Conservation (phyloP, 805 yeast genomes). For the Candida namnaoensis region DNA sequence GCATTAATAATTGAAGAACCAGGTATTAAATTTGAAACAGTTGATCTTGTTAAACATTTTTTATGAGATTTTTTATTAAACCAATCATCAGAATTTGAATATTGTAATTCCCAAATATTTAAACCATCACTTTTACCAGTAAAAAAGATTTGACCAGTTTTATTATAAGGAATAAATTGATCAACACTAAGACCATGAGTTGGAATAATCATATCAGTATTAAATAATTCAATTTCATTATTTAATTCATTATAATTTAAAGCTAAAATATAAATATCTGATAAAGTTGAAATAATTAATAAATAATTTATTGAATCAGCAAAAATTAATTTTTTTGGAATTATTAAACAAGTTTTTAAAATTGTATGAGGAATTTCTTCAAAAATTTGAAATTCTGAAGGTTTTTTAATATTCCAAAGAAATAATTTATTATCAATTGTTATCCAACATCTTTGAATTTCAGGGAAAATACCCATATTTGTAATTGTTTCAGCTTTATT, state of each 20-base stretch:
- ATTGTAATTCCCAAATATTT: slow-evolving; percentile 82
- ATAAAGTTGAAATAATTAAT: slow-evolving; percentile 71
- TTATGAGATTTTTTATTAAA: slow-evolving; percentile 77
- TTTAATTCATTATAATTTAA: slow-evolving; percentile 40
- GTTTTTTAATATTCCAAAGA: slow-evolving; percentile 70
- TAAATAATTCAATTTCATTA: slow-evolving; percentile 57
- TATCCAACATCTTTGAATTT: slow-evolving; percentile 79
- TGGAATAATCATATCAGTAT: slow-evolving; percentile 76
- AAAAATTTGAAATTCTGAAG: slow-evolving; percentile 65
- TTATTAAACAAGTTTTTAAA: slow-evolving; percentile 64
- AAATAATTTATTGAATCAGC: slow-evolving; percentile 68
- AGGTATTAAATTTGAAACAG: slow-evolving; percentile 40
- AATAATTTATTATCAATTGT: slow-evolving; percentile 72
- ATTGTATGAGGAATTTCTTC: slow-evolving; percentile 79
- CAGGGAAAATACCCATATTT: slow-evolving; percentile 78
- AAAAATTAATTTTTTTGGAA: slow-evolving; percentile 76
- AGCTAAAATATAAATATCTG: slow-evolving; percentile 70
- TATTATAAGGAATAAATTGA: slow-evolving; percentile 47
- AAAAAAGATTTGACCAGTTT: slow-evolving; percentile 76
- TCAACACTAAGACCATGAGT: slow-evolving; percentile 70
- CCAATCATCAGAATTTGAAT: slow-evolving; percentile 80
- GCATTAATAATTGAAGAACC: slow-evolving; percentile 28
- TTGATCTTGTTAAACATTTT: slow-evolving; percentile 71
- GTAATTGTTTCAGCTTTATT: slow-evolving; percentile 57
- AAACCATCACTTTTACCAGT: slow-evolving; percentile 71